phyloP scores from a whole-genome alignment of 257 asterid species.

The Lantana camara region DNA sequence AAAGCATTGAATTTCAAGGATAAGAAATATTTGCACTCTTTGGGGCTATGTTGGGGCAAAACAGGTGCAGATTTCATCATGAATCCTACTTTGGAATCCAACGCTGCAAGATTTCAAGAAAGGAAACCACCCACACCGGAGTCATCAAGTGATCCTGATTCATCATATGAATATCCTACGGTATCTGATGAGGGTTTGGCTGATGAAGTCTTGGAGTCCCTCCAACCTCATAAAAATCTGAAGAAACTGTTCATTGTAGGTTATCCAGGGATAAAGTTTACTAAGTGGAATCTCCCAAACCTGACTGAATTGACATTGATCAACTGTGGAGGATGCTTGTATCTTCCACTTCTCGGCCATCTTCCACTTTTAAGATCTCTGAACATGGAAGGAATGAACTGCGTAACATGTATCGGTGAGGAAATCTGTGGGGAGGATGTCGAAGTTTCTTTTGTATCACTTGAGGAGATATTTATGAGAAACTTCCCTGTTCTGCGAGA shows the following conservation, averaged over 20 bases:
- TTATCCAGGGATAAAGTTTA: conserved; percentile 24
- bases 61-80: conserved; percentile 19
- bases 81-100: conserved; percentile 19
- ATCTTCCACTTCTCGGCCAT: conserved; percentile 36
- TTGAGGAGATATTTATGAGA: conserved; percentile 23
- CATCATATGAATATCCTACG: not conserved
- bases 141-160: conserved; percentile 18
- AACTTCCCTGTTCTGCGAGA: conserved; percentile 27
- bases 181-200: not conserved
- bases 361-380: conserved; percentile 32
- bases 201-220: conserved; percentile 26
- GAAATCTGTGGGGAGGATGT: conserved; percentile 27
- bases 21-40: conserved; percentile 23
- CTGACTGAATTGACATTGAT: conserved; percentile 33
- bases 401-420: conserved; percentile 14
- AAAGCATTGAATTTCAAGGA: conserved; percentile 7
- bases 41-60: conserved; percentile 33
- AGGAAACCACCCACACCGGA: conserved; percentile 16
- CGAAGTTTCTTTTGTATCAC: conserved; percentile 29
- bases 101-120: conserved; percentile 16
- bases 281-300: conserved; percentile 33
- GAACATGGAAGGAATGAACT: conserved; percentile 25
- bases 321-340: conserved; percentile 33
- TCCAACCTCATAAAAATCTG: conserved; percentile 33
- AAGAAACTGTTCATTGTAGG: conserved; percentile 29